Evolutionary conservation across 164 flowering plant genomes (phyloP).

Genomic region (Macadamia integrifolia): DNA sequence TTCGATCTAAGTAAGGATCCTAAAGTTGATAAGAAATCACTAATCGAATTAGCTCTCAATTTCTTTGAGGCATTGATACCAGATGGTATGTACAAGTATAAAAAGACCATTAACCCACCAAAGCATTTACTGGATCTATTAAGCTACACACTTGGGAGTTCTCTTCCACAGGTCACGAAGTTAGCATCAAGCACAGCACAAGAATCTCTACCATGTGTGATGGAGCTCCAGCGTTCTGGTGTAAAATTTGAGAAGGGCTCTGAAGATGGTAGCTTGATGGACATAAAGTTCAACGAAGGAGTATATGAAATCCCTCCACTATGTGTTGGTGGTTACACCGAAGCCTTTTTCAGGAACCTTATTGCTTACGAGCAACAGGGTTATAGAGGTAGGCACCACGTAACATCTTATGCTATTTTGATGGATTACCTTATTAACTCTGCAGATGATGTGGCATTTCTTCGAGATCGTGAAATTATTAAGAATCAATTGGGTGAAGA

Average conservation of each 20-base stretch:
- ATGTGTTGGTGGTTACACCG: neutral
- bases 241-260: neutral
- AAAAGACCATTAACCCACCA: no score
- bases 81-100: fast-evolving
- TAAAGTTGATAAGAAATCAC: no score
- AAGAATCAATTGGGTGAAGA: no score
- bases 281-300: neutral
- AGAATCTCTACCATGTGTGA: neutral
- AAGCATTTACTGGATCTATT: slow-evolving; percentile 4
- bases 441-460: no score
- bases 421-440: neutral
- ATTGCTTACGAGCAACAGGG: neutral
- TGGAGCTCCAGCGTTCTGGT: neutral
- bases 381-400: neutral
- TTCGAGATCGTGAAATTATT: no score
- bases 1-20: neutral
- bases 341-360: neutral
- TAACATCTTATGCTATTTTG: no score
- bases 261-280: neutral
- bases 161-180: no score
- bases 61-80: neutral
- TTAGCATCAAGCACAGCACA: no score
- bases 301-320: neutral
- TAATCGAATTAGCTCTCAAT: neutral
- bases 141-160: fast-evolving